Conservation (phyloP, 306 rosid species). For the Abrus precatorius region DNA sequence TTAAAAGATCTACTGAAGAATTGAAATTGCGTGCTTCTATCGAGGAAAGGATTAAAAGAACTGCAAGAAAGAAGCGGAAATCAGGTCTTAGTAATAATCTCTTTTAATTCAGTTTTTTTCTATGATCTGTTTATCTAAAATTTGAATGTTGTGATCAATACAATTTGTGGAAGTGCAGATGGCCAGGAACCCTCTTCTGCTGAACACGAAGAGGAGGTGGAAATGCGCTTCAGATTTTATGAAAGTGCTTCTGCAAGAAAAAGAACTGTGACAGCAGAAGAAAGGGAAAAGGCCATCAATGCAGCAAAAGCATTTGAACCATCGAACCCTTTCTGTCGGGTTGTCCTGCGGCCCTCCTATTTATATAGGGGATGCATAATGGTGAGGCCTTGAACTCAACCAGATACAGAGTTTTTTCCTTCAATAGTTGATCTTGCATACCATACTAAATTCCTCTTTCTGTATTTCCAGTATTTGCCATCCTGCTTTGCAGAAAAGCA, state of each 20-base stretch:
- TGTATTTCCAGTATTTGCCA: conserved; percentile 85
- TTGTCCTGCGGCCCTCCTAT: conserved; percentile 95
- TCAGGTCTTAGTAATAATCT: conserved; percentile 66
- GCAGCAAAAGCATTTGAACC: conserved; percentile 91
- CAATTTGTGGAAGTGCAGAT: conserved; percentile 61
- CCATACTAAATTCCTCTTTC: conserved; percentile 13
- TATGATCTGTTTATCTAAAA: conserved; percentile 1
- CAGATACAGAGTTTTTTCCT: not conserved
- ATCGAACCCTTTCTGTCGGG: conserved; percentile 88
- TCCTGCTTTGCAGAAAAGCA: conserved; percentile 97
- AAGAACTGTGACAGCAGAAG: conserved; percentile 96
- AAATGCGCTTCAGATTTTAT: conserved; percentile 84
- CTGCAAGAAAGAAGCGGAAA: conserved; percentile 76
- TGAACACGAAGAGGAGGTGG: conserved; percentile 70
- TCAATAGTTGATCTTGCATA: conserved; percentile 14
- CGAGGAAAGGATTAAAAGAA: conserved; percentile 64
- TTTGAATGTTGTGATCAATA: conserved; percentile 36
- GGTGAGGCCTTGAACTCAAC: conserved; percentile 61
- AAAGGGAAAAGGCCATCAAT: conserved; percentile 87
- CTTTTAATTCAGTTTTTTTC: conserved; percentile 23
- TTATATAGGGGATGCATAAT: conserved; percentile 96
- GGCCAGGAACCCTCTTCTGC: conserved; percentile 70
- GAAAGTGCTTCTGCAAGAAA: conserved; percentile 98
- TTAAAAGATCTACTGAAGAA: conserved; percentile 77
- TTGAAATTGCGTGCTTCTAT: conserved; percentile 58